Evolutionary conservation across 768 basidiomycete species (phyloP).

Genomic region (Naganishia onofrii): DNA sequence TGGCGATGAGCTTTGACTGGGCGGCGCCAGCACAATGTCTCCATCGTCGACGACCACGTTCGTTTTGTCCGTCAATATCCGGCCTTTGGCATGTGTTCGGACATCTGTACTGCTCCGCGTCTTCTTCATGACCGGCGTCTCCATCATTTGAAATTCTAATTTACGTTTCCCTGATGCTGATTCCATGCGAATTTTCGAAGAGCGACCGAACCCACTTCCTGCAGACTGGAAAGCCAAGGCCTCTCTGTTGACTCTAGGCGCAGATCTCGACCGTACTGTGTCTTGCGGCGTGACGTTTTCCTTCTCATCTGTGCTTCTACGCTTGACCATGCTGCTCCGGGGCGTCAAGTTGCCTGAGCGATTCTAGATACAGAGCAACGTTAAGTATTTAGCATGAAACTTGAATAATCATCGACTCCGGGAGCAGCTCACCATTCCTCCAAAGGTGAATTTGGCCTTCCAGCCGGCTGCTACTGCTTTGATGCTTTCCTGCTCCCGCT

Average conservation of each 20-base stretch:
- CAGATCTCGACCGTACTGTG: background rate
- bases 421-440: conserved; percentile 13
- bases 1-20: conserved; percentile 18
- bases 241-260: conserved; percentile 12
- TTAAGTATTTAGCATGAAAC: background rate
- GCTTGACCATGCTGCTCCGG: background rate
- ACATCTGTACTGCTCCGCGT: background rate
- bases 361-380: background rate
- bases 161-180: conserved; percentile 12
- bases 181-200: background rate
- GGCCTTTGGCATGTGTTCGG: background rate
- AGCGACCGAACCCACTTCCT: conserved; percentile 7
- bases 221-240: conserved; percentile 5
- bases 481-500: conserved; percentile 3
- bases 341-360: background rate
- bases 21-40: conserved; percentile 11
- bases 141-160: background rate
- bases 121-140: conserved; percentile 15
- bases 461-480: conserved; percentile 23
- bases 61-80: background rate
- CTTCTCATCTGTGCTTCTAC: background rate
- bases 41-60: background rate
- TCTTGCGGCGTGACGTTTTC: conserved; percentile 13
- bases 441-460: conserved; percentile 26
- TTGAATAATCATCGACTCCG: background rate